These are phyloP conservation scores for Aspergillus luchuensis DNA, from an alignment of 2,329 filamentous ascomycete genomes.

Conservation along the genomic window DNA sequence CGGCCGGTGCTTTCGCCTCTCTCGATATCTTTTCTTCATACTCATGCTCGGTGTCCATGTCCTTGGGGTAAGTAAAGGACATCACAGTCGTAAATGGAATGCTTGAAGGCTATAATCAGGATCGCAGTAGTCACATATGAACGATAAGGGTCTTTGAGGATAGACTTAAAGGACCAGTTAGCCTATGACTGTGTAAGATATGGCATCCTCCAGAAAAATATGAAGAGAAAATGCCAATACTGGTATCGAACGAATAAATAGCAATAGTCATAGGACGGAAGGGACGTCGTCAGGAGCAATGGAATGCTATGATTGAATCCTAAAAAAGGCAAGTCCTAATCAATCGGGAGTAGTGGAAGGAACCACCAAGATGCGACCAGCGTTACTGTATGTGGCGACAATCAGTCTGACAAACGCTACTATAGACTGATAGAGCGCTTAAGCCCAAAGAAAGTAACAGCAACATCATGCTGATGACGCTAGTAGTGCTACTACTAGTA, in stretches of 20 bases:
- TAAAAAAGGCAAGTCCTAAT: background rate
- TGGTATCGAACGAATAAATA: background rate
- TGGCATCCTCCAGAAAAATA: too few relatives aligned
- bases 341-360: background rate
- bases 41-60: background rate
- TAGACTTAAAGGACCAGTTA: background rate
- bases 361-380: background rate
- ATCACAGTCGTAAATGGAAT: background rate
- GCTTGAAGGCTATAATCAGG: background rate
- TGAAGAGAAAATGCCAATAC: background rate
- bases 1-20: background rate
- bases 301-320: background rate
- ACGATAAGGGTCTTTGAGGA: background rate
- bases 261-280: background rate
- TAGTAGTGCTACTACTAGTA: too few relatives aligned
- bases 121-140: background rate
- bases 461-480: too few relatives aligned
- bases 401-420: too few relatives aligned
- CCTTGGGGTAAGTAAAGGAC: background rate
- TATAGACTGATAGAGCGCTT: too few relatives aligned
- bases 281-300: background rate
- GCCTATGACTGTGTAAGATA: background rate
- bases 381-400: background rate
- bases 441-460: too few relatives aligned
- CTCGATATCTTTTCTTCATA: background rate